Percentiles rank a stretch among this genome's conserved stretches.
Conservation (phyloP, 768 basidiomycete genomes). For the Lactarius indigo region DNA sequence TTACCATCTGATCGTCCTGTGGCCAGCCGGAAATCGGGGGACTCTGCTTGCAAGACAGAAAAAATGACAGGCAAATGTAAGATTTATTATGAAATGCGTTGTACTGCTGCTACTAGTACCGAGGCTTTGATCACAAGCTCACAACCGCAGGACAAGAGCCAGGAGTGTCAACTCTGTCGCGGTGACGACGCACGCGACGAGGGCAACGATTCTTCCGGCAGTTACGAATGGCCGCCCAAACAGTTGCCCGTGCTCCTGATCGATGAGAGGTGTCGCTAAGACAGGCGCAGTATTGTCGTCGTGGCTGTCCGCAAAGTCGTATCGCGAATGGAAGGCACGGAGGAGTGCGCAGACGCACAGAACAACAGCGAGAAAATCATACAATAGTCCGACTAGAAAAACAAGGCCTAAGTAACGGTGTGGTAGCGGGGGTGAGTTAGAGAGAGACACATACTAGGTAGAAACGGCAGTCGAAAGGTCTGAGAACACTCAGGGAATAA, state of each 20-base stretch:
- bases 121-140: neutral
- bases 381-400: conserved; percentile 53
- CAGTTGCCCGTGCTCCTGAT: conserved; percentile 56
- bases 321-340: conserved; percentile 60
- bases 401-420: neutral
- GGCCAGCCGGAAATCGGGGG: too few relatives aligned
- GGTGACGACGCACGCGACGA: conserved; percentile 57
- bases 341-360: conserved; percentile 57
- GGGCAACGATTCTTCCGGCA: conserved; percentile 68
- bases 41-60: neutral
- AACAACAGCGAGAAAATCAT: conserved; percentile 55
- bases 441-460: conserved; percentile 52
- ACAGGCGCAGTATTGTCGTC: conserved; percentile 25
- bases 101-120: too few relatives aligned
- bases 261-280: conserved; percentile 49
- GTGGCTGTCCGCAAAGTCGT: conserved; percentile 67
- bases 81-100: too few relatives aligned
- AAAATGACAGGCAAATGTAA: neutral
- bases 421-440: neutral
- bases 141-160: conserved; percentile 47
- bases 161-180: conserved; percentile 63
- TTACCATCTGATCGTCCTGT: neutral
- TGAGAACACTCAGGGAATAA: conserved; percentile 67
- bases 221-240: conserved; percentile 79
- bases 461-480: conserved; percentile 73